Evolutionary conservation across 140 eudicot species (phyloP).

Genomic region (Oenanthe javanica): DNA sequence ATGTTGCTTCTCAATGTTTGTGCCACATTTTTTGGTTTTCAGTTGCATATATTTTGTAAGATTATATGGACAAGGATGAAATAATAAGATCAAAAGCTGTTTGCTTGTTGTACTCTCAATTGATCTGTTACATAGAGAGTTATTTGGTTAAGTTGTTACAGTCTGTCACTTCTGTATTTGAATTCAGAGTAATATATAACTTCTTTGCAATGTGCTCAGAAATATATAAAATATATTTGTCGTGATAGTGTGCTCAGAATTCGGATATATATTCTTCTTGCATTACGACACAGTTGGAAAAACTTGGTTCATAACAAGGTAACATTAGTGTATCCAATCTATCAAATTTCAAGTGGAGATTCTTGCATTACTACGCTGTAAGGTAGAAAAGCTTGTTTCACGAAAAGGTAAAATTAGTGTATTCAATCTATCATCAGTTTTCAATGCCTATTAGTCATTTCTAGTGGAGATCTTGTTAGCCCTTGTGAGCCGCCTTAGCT

Average conservation of each 20-base stretch:
- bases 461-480: not conserved
- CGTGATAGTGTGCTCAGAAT: not conserved
- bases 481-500: not conserved
- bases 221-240: no score
- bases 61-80: constrained; percentile 1
- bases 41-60: not conserved
- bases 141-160: not conserved
- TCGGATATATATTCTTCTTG: not conserved
- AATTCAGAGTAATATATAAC: not conserved
- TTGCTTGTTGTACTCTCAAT: not conserved
- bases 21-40: not conserved
- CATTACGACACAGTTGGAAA: not conserved
- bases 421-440: not conserved
- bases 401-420: not conserved
- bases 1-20: not conserved
- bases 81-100: not conserved
- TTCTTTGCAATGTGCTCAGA: not conserved
- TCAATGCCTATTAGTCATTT: not conserved
- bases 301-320: not conserved
- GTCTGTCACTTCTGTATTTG: not conserved
- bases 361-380: not conserved
- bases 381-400: not conserved
- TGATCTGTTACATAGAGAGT: not conserved
- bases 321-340: not conserved
- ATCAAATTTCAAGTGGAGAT: no score